phyloP scores from a whole-genome alignment of 179 eudicot species.

The Sideroxylon spinosum region DNA sequence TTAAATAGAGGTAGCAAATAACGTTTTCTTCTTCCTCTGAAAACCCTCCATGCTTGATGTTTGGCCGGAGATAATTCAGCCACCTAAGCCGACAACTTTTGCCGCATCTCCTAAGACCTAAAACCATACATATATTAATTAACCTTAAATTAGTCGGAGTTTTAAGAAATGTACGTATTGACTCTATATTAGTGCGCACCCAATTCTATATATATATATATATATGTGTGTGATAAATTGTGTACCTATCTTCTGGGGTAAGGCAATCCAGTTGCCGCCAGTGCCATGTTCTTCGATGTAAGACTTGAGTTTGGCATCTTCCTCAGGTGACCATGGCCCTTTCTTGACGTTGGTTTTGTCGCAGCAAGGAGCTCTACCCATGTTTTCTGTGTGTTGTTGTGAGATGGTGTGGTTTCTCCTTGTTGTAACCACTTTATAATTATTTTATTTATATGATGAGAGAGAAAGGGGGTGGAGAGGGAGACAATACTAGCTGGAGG shows the following conservation, averaged over 20 bases:
- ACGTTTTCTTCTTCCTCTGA: constrained; percentile 28
- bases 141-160: neutral
- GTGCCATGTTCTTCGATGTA: constrained; percentile 62
- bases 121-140: neutral
- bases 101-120: constrained; percentile 54
- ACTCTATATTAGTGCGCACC: neutral
- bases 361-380: constrained; percentile 89
- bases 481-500: constrained; percentile 18
- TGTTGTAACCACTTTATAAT: neutral
- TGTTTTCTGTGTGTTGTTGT: constrained; percentile 17
- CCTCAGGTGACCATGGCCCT: constrained; percentile 88
- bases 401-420: constrained; percentile 11
- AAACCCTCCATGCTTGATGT: constrained; percentile 34
- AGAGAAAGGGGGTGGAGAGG: constrained; percentile 10
- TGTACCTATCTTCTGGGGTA: constrained; percentile 70
- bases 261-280: constrained; percentile 71
- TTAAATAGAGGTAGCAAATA: constrained; percentile 27
- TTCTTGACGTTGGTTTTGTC: constrained; percentile 73
- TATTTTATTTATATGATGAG: neutral
- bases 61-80: constrained; percentile 36
- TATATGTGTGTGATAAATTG: neutral
- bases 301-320: constrained; percentile 61
- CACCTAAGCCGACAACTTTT: constrained; percentile 39
- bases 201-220: no score
- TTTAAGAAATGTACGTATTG: neutral